Evolutionary conservation across 176 grass and related monocot genomes (phyloP).

Genomic region (Carex myosuroides): DNA sequence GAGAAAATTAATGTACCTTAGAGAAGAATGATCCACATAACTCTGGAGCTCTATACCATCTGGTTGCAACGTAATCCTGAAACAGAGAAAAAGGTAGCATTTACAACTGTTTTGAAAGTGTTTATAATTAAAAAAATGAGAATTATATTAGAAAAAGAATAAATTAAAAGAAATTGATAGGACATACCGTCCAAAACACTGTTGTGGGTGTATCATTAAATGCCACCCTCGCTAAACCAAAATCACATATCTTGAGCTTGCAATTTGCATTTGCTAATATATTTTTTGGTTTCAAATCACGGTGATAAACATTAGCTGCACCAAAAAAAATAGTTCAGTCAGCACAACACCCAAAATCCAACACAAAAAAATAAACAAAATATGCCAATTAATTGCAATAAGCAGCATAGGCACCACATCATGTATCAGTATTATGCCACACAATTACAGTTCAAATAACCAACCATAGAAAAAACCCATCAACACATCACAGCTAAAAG

Average conservation of each 20-base stretch:
- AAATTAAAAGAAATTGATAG: not conserved
- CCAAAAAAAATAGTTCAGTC: not conserved
- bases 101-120: not conserved
- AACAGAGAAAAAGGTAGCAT: slow-evolving; percentile 4
- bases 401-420: not conserved
- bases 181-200: slow-evolving; percentile 93
- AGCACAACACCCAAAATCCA: not conserved
- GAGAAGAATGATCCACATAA: slow-evolving; percentile 94
- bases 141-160: not conserved
- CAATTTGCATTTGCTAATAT: slow-evolving; percentile 98
- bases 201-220: slow-evolving; percentile 81
- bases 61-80: slow-evolving; percentile 98
- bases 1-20: slow-evolving; percentile 49
- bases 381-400: not conserved
- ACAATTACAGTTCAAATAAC: not conserved
- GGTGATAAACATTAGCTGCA: slow-evolving; percentile 99
- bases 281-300: slow-evolving; percentile 96
- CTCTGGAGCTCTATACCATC: slow-evolving; percentile 98
- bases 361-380: not conserved
- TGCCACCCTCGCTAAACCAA: slow-evolving; percentile 95
- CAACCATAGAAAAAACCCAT: slow-evolving; percentile 6
- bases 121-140: not conserved
- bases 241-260: slow-evolving; percentile 99
- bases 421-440: not conserved
- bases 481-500: not conserved